A percentile compares a stretch with the other conserved stretches of the same genome.
phyloP scores from a whole-genome alignment of 805 yeast genomes.

The Isabelozyma heimii region DNA sequence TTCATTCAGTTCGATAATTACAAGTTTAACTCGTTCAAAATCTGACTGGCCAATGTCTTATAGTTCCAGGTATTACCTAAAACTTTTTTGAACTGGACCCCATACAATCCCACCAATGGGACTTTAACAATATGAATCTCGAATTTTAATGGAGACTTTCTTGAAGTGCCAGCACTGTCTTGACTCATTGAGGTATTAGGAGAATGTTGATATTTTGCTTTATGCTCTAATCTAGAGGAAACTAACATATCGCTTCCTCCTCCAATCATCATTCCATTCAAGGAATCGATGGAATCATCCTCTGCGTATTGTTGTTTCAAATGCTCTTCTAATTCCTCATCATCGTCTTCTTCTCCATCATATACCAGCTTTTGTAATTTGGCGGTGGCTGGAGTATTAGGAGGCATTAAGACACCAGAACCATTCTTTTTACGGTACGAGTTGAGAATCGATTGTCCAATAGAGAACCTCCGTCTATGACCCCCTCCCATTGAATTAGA shows the following conservation, averaged over 20 bases:
- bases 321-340: constrained; percentile 27
- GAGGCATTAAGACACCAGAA: constrained; percentile 42
- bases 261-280: constrained; percentile 48
- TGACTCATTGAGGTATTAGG: constrained; percentile 18
- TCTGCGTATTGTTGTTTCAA: constrained; percentile 28
- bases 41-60: constrained; percentile 84
- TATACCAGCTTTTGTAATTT: constrained; percentile 27
- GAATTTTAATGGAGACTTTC: constrained; percentile 66
- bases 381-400: constrained; percentile 56
- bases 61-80: constrained; percentile 95
- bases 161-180: constrained; percentile 3
- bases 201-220: constrained; percentile 33
- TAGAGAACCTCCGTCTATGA: constrained; percentile 62
- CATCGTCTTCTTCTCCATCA: constrained; percentile 26
- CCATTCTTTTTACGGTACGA: constrained; percentile 49
- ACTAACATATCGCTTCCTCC: constrained; percentile 60
- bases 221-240: constrained; percentile 57
- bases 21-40: constrained; percentile 67
- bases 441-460: constrained; percentile 55
- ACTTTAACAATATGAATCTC: constrained; percentile 92
- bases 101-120: constrained; percentile 84
- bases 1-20: constrained; percentile 14
- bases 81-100: constrained; percentile 91
- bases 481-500: constrained; percentile 34
- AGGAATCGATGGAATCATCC: constrained; percentile 61